These are phyloP conservation scores for Sclerotinia subarctica DNA, from an alignment of 2,329 filamentous ascomycete species.

Conservation along the genomic window DNA sequence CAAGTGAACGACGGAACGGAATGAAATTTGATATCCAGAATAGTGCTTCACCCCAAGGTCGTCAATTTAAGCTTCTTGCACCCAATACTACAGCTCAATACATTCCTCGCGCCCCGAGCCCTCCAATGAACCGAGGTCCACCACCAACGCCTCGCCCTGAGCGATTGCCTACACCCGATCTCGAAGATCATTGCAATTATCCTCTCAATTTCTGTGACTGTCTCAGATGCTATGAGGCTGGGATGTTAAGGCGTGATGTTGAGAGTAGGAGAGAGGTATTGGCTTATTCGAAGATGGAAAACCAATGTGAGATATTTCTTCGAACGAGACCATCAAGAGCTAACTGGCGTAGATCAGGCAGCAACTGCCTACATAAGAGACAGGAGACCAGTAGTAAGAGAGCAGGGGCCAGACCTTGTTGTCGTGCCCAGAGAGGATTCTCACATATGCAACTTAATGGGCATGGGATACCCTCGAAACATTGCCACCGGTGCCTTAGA, in stretches of 20 bases:
- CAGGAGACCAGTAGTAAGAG: background rate
- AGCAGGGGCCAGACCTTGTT: background rate
- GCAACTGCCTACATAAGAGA: constrained; percentile 26
- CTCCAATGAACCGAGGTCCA: constrained; percentile 22
- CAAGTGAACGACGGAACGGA: background rate
- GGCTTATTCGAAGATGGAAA: constrained; percentile 15
- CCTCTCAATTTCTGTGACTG: constrained; percentile 13
- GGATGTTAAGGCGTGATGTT: background rate
- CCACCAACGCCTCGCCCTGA: constrained; percentile 31
- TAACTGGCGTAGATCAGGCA: constrained; percentile 27
- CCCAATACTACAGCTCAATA: constrained; percentile 17
- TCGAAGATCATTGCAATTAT: constrained; percentile 24
- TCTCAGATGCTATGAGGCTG: background rate
- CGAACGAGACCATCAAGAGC: background rate
- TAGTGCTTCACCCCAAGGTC: background rate
- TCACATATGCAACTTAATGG: background rate
- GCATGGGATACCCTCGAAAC: background rate
- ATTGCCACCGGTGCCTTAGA: background rate
- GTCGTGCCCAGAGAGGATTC: background rate
- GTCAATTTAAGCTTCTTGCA: background rate
- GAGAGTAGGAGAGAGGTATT: background rate
- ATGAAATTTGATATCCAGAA: background rate
- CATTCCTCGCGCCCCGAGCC: constrained; percentile 23
- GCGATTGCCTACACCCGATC: constrained; percentile 32
- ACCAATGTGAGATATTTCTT: constrained; percentile 14